phyloP scores from a whole-genome alignment of 129 eudicot species.

The Flaveria sonorensis region DNA sequence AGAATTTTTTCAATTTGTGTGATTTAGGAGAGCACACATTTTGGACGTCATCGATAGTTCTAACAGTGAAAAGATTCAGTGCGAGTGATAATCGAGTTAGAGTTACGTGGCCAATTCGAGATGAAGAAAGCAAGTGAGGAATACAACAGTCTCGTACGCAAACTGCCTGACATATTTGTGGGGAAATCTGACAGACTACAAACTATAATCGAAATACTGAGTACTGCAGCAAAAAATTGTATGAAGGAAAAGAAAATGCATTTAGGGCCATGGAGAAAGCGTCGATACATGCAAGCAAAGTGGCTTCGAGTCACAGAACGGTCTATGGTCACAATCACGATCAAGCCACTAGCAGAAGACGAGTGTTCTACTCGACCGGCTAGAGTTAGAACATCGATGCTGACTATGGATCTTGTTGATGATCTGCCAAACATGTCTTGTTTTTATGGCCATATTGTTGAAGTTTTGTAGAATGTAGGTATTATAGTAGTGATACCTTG shows the following conservation, averaged over 20 bases:
- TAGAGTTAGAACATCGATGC: constrained; percentile 58
- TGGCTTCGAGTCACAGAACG: constrained; percentile 63
- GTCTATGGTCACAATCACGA: constrained; percentile 10
- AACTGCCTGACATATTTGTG: constrained; percentile 62
- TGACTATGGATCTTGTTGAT: constrained; percentile 62
- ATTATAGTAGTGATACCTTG: not conserved
- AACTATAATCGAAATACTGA: constrained; percentile 46
- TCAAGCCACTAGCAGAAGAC: constrained; percentile 17
- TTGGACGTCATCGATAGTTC: constrained; percentile 61
- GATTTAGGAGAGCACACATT: constrained; percentile 78
- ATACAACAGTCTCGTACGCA: constrained; percentile 50
- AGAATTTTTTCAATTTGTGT: not conserved
- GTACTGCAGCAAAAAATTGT: constrained; percentile 66
- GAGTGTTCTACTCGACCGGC: constrained; percentile 40
- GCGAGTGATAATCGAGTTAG: constrained; percentile 65
- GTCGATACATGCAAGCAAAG: constrained; percentile 79
- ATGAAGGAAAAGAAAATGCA: constrained; percentile 83
- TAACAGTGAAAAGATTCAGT: constrained; percentile 47
- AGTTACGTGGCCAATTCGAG: constrained; percentile 66
- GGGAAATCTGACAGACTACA: constrained; percentile 67
- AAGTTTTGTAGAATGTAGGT: constrained; percentile 21
- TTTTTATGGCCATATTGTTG: constrained; percentile 1
- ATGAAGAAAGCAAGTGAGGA: constrained; percentile 76
- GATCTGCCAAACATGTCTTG: constrained; percentile 43
- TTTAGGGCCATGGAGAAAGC: constrained; percentile 88